phyloP scores from a whole-genome alignment of 2,329 filamentous ascomycete species.

The Shiraia bambusicola region DNA sequence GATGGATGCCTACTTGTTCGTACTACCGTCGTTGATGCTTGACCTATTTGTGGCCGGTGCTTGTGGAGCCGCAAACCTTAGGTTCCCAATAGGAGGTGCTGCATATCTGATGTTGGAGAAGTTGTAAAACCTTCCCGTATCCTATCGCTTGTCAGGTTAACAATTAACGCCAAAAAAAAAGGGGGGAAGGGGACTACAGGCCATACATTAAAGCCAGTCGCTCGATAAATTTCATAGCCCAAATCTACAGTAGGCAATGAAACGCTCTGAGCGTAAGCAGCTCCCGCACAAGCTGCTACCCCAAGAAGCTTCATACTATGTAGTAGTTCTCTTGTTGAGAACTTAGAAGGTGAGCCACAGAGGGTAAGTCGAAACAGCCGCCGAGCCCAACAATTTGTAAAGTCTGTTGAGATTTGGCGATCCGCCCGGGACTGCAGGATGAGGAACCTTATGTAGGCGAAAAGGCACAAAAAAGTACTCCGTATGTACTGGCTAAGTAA shows the following conservation, averaged over 20 bases:
- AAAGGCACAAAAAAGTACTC: too few relatives aligned
- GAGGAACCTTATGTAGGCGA: too few relatives aligned
- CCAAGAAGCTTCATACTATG: conserved; percentile 18
- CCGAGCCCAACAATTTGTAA: too few relatives aligned
- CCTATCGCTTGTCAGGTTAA: conserved; percentile 16
- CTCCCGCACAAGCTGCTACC: conserved; percentile 24
- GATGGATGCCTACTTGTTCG: conserved; percentile 30
- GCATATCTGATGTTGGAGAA: conserved; percentile 61
- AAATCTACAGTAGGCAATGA: conserved; percentile 53
- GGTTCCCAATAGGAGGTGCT: conserved; percentile 53
- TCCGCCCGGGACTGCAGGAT: too few relatives aligned
- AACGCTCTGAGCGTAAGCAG: conserved; percentile 25
- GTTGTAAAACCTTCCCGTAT: conserved; percentile 51
- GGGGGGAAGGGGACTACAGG: too few relatives aligned
- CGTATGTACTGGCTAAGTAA: too few relatives aligned
- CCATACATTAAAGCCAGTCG: conserved; percentile 49
- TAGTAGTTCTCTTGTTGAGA: conserved; percentile 17
- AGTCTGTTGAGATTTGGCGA: too few relatives aligned
- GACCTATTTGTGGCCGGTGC: conserved; percentile 48
- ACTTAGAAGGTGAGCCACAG: background rate
- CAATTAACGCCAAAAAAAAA: background rate
- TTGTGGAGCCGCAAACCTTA: conserved; percentile 54
- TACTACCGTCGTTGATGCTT: conserved; percentile 49
- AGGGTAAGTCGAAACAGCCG: background rate
- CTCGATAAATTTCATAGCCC: conserved; percentile 56